Conservation (phyloP, 2,329 filamentous ascomycete genomes). For the Simplicillium aogashimaense region DNA sequence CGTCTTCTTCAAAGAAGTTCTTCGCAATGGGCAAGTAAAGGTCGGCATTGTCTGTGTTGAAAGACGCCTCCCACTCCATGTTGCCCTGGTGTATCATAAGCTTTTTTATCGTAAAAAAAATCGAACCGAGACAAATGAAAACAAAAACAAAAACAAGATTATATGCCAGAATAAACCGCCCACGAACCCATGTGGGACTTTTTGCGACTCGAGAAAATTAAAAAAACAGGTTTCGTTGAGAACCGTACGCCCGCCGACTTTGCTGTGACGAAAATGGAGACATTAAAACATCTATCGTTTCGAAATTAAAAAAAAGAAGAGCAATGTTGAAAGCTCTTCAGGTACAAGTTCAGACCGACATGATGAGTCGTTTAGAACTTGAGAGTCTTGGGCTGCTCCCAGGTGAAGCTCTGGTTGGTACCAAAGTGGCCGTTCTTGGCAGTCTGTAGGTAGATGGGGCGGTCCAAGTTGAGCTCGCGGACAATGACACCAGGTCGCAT, state of each 20-base stretch:
- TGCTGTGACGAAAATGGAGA: conserved; percentile 23
- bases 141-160: conserved; percentile 11
- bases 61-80: conserved; percentile 28
- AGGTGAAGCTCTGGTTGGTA: conserved; percentile 93
- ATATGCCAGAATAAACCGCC: conserved; percentile 20
- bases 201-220: conserved; percentile 19
- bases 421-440: conserved; percentile 99
- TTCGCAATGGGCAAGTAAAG: conserved; percentile 24
- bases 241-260: conserved; percentile 31
- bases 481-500: conserved; percentile 97
- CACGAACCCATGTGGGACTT: conserved; percentile 18
- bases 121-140: conserved; percentile 12
- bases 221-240: conserved; percentile 32
- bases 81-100: conserved; percentile 22
- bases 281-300: conserved; percentile 25
- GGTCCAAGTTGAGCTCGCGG: conserved; percentile 87
- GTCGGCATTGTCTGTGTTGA: conserved; percentile 34
- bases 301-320: conserved; percentile 17
- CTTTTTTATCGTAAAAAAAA: conserved; percentile 14
- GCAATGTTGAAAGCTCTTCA: conserved; percentile 32
- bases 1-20: conserved; percentile 5
- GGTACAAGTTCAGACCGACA: conserved; percentile 5
- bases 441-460: conserved; percentile 96
- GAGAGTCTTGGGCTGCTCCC: conserved; percentile 96
- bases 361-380: conserved; percentile 58